phyloP scores from a whole-genome alignment of 306 rosid species.

The Comarum palustre region DNA sequence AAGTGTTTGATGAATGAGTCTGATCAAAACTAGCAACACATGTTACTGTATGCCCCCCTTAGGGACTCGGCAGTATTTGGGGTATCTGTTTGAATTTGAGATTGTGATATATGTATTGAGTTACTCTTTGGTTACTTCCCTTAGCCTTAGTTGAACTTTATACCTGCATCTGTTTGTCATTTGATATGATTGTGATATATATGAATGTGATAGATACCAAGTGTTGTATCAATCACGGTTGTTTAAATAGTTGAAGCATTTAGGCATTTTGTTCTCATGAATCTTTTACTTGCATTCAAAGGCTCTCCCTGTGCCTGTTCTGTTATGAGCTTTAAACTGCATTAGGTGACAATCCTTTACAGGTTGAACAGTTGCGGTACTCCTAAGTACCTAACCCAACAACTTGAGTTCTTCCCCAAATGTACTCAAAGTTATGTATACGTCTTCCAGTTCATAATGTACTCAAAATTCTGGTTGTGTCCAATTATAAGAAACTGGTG shows the following conservation, averaged over 20 bases:
- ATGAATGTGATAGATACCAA: neutral
- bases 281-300: neutral
- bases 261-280: neutral
- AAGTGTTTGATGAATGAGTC: neutral
- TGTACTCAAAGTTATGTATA: neutral
- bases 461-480: neutral
- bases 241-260: neutral
- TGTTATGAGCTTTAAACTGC: constrained; percentile 13
- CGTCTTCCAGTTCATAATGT: neutral
- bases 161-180: neutral
- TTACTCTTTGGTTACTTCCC: neutral
- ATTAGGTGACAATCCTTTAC: neutral
- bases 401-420: neutral
- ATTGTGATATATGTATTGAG: neutral
- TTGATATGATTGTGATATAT: neutral
- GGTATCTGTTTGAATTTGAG: neutral
- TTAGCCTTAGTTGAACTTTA: neutral
- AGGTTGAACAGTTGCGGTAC: neutral
- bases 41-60: no score
- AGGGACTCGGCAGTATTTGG: neutral
- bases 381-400: neutral
- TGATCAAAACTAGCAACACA: constrained; percentile 1
- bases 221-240: neutral
- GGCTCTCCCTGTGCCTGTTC: neutral
- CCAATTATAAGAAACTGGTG: neutral